These are phyloP conservation scores for Ophiostoma sp. DNA, from an alignment of 2,329 filamentous ascomycete genomes.

Conservation along the genomic window DNA sequence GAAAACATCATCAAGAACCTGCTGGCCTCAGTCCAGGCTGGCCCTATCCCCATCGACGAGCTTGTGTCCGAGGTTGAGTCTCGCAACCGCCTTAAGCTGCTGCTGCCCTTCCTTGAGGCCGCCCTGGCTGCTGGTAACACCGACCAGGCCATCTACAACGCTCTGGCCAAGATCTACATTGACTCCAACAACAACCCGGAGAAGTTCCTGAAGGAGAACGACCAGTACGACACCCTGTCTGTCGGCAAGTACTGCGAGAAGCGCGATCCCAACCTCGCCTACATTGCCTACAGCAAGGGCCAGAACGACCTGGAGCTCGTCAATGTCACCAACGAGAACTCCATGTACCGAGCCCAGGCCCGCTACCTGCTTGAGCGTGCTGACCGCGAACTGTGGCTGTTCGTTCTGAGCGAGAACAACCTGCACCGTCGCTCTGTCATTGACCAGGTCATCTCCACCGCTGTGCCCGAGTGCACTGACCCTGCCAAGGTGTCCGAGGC, in stretches of 20 bases:
- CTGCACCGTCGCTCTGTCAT: slow-evolving; percentile 88
- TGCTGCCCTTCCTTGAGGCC: slow-evolving; percentile 91
- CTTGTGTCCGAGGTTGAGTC: slow-evolving; percentile 92
- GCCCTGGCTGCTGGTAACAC: slow-evolving; percentile 86
- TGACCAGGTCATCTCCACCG: slow-evolving; percentile 92
- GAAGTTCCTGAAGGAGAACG: slow-evolving; percentile 95
- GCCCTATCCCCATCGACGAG: slow-evolving; percentile 86
- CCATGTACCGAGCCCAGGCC: slow-evolving; percentile 99
- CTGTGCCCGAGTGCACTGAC: slow-evolving; percentile 86
- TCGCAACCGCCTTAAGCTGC: slow-evolving; percentile 88
- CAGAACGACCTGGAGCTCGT: slow-evolving; percentile 97
- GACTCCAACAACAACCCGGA: slow-evolving; percentile 98
- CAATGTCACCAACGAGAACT: slow-evolving; percentile 97
- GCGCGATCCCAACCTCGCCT: slow-evolving; percentile 90
- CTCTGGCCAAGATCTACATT: slow-evolving; percentile 98
- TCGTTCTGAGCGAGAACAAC: slow-evolving; percentile 93
- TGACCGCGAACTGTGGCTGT: slow-evolving; percentile 86
- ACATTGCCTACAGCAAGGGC: slow-evolving; percentile 91
- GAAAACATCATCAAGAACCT: slow-evolving; percentile 94
- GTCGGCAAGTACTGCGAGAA: slow-evolving; percentile 99
- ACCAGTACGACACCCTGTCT: slow-evolving; percentile 84
- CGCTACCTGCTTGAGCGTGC: slow-evolving; percentile 88
- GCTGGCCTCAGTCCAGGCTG: slow-evolving; percentile 74
- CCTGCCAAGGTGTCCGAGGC: slow-evolving; percentile 93
- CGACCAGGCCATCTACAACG: slow-evolving; percentile 95